phyloP scores from a whole-genome alignment of 352 stramenopile genomes.

The Blastocystis sp. region DNA sequence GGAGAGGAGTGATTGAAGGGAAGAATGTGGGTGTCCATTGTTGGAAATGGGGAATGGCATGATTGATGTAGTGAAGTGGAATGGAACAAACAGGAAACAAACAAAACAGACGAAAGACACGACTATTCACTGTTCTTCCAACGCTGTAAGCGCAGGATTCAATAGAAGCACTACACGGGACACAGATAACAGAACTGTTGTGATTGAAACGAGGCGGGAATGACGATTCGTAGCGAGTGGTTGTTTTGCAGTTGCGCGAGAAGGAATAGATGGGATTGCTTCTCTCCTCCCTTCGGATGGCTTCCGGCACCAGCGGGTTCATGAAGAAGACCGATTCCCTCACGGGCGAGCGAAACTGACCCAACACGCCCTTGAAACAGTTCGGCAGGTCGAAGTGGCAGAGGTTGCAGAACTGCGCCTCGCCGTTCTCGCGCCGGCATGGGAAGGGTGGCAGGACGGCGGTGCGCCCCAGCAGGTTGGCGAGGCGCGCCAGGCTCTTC shows the following conservation, averaged over 20 bases:
- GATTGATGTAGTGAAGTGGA: no score
- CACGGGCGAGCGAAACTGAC: neutral
- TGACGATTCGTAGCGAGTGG: no score
- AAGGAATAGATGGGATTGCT: neutral
- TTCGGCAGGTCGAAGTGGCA: conserved; percentile 2
- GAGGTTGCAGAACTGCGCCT: conserved; percentile 5
- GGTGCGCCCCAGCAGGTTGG: conserved; percentile 33
- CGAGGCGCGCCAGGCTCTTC: neutral
- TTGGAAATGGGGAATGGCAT: no score
- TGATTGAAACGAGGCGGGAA: no score
- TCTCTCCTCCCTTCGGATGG: neutral
- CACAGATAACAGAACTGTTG: no score
- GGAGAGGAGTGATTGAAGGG: no score
- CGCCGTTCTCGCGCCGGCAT: neutral
- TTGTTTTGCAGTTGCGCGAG: neutral
- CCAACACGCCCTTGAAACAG: conserved; percentile 1
- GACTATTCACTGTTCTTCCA: no score
- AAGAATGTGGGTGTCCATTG: no score
- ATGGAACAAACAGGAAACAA: no score
- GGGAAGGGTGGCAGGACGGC: conserved; percentile 2
- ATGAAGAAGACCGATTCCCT: neutral
- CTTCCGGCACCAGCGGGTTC: neutral
- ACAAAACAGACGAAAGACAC: no score
- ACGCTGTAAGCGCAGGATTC: no score
- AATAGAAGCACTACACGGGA: no score